Evolutionary conservation across 176 grass and related monocot genomes (phyloP).

Genomic region (Poa annua): DNA sequence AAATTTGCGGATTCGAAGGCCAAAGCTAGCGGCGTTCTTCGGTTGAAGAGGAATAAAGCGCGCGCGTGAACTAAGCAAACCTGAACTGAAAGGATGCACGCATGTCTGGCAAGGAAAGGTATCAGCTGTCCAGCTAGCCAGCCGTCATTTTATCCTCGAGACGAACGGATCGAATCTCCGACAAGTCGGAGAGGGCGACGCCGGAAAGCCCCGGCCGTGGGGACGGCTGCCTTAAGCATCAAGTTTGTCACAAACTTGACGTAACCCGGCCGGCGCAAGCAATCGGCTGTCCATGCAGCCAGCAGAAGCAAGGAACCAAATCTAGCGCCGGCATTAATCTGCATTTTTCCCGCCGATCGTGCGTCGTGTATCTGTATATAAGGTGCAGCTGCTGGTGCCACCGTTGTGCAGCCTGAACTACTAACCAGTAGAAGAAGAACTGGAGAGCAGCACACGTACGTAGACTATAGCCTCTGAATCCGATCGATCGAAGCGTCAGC

Average conservation of each 20-base stretch:
- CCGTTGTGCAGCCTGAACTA: conserved; percentile 18
- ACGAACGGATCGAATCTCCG: conserved; percentile 39
- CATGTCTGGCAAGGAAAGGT: conserved; percentile 35
- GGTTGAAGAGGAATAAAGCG: conserved; percentile 34
- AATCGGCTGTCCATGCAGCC: conserved; percentile 34
- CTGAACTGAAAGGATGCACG: conserved; percentile 32
- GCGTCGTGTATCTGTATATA: conserved; percentile 52
- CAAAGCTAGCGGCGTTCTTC: conserved; percentile 30
- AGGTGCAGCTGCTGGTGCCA: background rate
- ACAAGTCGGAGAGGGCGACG: background rate
- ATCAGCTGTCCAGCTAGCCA: conserved; percentile 1
- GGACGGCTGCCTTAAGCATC: conserved; percentile 60
- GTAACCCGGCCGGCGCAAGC: conserved; percentile 28
- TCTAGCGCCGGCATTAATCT: background rate
- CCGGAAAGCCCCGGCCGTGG: background rate
- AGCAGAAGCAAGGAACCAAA: conserved; percentile 78
- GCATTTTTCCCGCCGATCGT: background rate
- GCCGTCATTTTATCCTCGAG: conserved; percentile 32
- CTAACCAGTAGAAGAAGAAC: background rate
- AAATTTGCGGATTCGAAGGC: conserved; percentile 30
- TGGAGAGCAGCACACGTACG: background rate
- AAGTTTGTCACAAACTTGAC: conserved; percentile 51
- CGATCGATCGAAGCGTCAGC: background rate
- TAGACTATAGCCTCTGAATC: background rate
- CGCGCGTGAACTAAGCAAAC: background rate